These are phyloP conservation scores for Clausena lansium DNA, from an alignment of 345 rosid species.

Conservation along the genomic window DNA sequence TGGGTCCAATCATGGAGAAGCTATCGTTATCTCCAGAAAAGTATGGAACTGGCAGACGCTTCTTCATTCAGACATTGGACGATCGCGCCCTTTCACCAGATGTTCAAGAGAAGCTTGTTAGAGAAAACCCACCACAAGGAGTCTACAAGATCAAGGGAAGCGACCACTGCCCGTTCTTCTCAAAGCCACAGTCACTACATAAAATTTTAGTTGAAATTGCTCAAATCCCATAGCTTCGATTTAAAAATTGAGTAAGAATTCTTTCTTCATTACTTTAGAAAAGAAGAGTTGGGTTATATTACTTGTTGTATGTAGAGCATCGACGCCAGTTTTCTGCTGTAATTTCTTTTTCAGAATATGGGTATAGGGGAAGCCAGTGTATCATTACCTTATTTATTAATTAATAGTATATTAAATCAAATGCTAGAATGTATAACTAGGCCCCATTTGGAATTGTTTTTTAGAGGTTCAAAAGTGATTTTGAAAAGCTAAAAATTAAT, in stretches of 20 bases:
- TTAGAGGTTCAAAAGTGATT: too few relatives aligned
- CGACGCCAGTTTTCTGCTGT: not conserved
- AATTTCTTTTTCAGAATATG: not conserved
- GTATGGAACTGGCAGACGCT: slow-evolving; percentile 69
- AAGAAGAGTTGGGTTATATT: not conserved
- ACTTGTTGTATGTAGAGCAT: not conserved
- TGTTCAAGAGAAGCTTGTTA: slow-evolving; percentile 83
- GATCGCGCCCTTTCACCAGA: slow-evolving; percentile 92
- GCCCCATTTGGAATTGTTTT: too few relatives aligned
- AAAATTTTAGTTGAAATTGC: slow-evolving; percentile 81
- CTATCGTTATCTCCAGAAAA: slow-evolving; percentile 60
- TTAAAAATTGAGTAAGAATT: not conserved
- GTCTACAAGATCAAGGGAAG: slow-evolving; percentile 96
- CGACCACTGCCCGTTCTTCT: slow-evolving; percentile 96
- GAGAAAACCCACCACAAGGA: slow-evolving; percentile 89
- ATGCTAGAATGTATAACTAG: not conserved
- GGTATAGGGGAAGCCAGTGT: not conserved
- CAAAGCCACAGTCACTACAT: slow-evolving; percentile 94
- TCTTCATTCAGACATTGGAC: slow-evolving; percentile 82
- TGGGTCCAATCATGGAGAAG: slow-evolving; percentile 92
- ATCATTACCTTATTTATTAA: not conserved
- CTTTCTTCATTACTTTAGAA: not conserved
- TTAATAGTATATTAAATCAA: not conserved
- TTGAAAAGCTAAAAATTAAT: too few relatives aligned
- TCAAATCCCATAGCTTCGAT: slow-evolving; percentile 53